Conservation (phyloP, 2,329 filamentous ascomycete genomes). For the Penicillium janthinellum region DNA sequence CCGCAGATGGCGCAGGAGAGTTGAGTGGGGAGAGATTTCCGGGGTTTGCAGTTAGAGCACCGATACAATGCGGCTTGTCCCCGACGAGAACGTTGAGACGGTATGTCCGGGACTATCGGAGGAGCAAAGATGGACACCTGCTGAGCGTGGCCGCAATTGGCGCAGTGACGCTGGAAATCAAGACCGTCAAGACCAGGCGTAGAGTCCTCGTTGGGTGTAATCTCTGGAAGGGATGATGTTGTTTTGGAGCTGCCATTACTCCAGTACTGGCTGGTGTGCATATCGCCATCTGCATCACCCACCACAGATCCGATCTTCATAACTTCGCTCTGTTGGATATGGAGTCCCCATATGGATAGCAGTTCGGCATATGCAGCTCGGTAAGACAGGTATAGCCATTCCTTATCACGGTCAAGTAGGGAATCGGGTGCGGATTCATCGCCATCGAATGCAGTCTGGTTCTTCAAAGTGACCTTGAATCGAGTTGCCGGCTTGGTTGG, state of each 20-base stretch:
- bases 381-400: constrained; percentile 55
- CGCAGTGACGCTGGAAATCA: constrained; percentile 47
- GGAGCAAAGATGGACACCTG: constrained; percentile 41
- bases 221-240: constrained; percentile 27
- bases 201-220: constrained; percentile 11
- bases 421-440: constrained; percentile 50
- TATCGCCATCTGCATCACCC: constrained; percentile 36
- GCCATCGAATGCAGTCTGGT: constrained; percentile 59
- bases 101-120: constrained; percentile 18
- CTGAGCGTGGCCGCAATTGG: constrained; percentile 42
- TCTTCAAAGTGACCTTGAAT: constrained; percentile 57
- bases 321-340: constrained; percentile 58
- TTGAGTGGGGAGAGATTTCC: constrained; percentile 36
- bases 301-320: constrained; percentile 56
- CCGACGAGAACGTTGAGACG: constrained; percentile 24
- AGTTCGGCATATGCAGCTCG: constrained; percentile 60
- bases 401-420: constrained; percentile 53
- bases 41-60: constrained; percentile 42
- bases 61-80: constrained; percentile 20
- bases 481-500: constrained; percentile 32
- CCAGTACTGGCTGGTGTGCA: constrained; percentile 24
- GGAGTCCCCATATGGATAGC: constrained; percentile 60
- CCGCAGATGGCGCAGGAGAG: constrained; percentile 50
- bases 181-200: constrained; percentile 33
- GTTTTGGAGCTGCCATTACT: constrained; percentile 31